Evolutionary conservation across 176 grass and related monocot genomes (phyloP).

Genomic region (Tuctoria greenei): DNA sequence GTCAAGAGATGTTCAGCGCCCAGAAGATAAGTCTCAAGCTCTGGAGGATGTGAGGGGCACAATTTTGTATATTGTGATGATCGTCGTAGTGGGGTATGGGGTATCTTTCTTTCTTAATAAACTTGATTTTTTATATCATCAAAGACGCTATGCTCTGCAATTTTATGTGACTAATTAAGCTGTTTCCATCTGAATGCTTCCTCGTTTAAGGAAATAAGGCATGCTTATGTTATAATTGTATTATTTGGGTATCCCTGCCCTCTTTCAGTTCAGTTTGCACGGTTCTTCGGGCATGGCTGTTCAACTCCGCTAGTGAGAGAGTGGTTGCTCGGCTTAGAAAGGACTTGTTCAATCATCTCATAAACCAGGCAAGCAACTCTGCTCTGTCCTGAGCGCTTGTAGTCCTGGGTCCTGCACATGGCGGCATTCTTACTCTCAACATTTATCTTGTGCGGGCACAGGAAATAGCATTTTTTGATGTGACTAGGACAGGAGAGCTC

Average conservation of each 20-base stretch:
- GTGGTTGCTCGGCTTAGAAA: conserved; percentile 92
- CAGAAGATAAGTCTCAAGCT: conserved; percentile 79
- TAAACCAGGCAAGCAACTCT: conserved; percentile 63
- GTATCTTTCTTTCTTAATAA: conserved; percentile 50
- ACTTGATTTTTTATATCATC: conserved; percentile 18
- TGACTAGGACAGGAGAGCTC: conserved; percentile 94
- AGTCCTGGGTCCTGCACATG: conserved; percentile 6
- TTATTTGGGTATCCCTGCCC: conserved; percentile 15
- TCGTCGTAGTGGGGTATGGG: conserved; percentile 58
- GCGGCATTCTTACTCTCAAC: conserved; percentile 3
- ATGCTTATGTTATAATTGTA: not conserved
- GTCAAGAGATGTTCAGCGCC: conserved; percentile 63
- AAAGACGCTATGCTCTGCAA: conserved; percentile 11
- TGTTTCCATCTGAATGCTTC: not conserved
- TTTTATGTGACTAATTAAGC: not conserved
- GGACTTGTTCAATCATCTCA: conserved; percentile 93
- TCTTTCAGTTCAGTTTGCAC: conserved; percentile 90
- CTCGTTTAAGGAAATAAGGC: conserved; percentile 5
- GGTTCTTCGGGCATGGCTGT: conserved; percentile 80
- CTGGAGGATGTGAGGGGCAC: conserved; percentile 68
- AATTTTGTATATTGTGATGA: conserved; percentile 77
- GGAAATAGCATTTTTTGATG: conserved; percentile 99
- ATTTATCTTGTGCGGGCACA: conserved; percentile 36
- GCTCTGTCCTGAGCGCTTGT: not conserved
- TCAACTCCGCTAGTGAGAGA: conserved; percentile 92